These are phyloP conservation scores for Ricinus communis DNA, from an alignment of 345 rosid species.

Conservation along the genomic window DNA sequence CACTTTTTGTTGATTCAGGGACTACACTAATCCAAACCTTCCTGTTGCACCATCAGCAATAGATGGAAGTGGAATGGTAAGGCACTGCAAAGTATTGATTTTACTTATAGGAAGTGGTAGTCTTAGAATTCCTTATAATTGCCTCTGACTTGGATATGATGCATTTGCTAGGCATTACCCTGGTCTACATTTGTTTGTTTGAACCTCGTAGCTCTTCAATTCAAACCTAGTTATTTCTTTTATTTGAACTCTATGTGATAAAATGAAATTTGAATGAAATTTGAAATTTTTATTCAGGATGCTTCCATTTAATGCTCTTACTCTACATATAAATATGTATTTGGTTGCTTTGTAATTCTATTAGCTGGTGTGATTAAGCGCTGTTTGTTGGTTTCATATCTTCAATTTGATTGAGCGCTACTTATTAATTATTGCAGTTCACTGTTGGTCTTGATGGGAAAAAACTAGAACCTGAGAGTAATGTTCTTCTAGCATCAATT, in stretches of 20 bases:
- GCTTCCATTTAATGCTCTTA: neutral
- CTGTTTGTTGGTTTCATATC: neutral
- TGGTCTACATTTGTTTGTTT: neutral
- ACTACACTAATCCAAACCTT: conserved; percentile 92
- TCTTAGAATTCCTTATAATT: neutral
- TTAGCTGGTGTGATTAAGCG: neutral
- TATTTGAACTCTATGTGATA: neutral
- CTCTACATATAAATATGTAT: neutral
- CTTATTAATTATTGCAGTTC: conserved; percentile 44
- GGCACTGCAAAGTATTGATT: conserved; percentile 1
- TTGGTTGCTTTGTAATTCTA: conserved; percentile 3
- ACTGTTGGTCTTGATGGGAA: conserved; percentile 83
- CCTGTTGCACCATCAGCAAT: conserved; percentile 98
- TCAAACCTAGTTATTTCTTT: neutral
- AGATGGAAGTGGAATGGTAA: conserved; percentile 83
- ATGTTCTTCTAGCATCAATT: conserved; percentile 97
- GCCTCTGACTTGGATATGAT: neutral
- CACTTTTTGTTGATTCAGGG: conserved; percentile 50
- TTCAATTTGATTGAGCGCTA: neutral
- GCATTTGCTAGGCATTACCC: neutral
- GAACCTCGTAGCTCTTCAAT: neutral
- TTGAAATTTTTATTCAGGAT: neutral
- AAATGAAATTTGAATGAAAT: neutral
- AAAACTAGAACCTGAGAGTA: conserved; percentile 95
- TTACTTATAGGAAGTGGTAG: neutral